A percentile compares a stretch with the other conserved stretches of the same genome.
Evolutionary conservation across 305 asterid species (phyloP).

Genomic region (Ilex paraguariensis): DNA sequence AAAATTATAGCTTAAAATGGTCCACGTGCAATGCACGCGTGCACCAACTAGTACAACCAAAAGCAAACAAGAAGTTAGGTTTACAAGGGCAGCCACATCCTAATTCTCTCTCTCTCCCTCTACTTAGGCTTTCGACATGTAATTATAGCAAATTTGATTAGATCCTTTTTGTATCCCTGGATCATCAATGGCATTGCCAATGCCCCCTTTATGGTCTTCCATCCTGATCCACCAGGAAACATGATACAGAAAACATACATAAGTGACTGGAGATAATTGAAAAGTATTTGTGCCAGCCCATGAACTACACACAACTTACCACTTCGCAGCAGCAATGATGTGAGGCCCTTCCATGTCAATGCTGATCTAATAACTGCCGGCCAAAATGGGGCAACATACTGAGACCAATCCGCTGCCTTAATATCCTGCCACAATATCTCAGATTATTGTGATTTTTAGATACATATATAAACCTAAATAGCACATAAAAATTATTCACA

Average conservation of each 20-base stretch:
- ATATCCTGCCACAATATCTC: slow-evolving; percentile 53
- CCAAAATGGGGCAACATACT: slow-evolving; percentile 93
- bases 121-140: slow-evolving; percentile 68
- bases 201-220: slow-evolving; percentile 95
- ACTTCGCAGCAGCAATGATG: slow-evolving; percentile 53
- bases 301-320: slow-evolving; percentile 35
- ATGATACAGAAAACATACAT: background rate
- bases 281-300: background rate
- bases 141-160: slow-evolving; percentile 78
- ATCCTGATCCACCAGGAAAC: slow-evolving; percentile 35
- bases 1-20: no score
- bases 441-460: background rate
- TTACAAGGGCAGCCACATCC: no score
- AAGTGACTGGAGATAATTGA: background rate
- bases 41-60: no score
- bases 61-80: no score
- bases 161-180: slow-evolving; percentile 76
- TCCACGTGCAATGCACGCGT: no score
- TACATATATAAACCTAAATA: background rate
- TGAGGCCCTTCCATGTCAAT: slow-evolving; percentile 83
- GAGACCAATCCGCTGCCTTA: slow-evolving; percentile 82
- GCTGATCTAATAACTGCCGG: slow-evolving; percentile 91
- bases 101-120: no score
- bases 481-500: background rate
- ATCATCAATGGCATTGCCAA: slow-evolving; percentile 89